Evolutionary conservation across 1,284 basidiomycete genomes (phyloP).

Genomic region (Lentinus polychrous): DNA sequence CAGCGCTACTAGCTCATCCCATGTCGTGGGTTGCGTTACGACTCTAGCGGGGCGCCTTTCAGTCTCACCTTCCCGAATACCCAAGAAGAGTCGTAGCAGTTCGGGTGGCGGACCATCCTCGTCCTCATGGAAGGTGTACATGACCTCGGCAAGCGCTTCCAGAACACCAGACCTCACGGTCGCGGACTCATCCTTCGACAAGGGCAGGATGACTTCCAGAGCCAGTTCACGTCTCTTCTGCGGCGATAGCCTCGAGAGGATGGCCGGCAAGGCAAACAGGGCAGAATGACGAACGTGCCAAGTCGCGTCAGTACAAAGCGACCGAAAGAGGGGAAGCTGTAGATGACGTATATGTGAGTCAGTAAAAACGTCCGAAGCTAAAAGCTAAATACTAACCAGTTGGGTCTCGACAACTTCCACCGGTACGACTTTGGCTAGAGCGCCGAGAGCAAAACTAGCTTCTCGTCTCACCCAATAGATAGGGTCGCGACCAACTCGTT

Average conservation of each 20-base stretch:
- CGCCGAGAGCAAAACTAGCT: conserved; percentile 84
- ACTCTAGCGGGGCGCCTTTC: conserved; percentile 8
- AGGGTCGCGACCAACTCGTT: conserved; percentile 71
- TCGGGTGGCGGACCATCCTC: conserved; percentile 71
- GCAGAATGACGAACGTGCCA: conserved; percentile 90
- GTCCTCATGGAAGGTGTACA: conserved; percentile 77
- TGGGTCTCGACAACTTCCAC: conserved; percentile 57
- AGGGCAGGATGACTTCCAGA: conserved; percentile 51
- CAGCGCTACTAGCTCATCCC: conserved; percentile 21
- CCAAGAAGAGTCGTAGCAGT: conserved; percentile 63
- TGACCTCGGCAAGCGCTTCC: conserved; percentile 87
- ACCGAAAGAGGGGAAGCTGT: conserved; percentile 77
- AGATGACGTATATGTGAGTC: not conserved
- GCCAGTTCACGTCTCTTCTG: conserved; percentile 55
- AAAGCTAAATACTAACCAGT: conserved; percentile 38
- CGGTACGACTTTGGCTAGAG: conserved; percentile 80
- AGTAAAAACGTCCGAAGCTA: conserved; percentile 21
- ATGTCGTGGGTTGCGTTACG: conserved; percentile 14
- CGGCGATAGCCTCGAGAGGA: conserved; percentile 61
- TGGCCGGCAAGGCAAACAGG: conserved; percentile 78
- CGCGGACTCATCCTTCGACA: conserved; percentile 63
- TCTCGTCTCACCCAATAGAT: conserved; percentile 86
- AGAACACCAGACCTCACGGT: conserved; percentile 79
- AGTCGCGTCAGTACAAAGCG: conserved; percentile 61
- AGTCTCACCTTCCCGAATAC: conserved; percentile 20